These are phyloP conservation scores for Cryphonectria nitschkei DNA, from an alignment of 2,329 filamentous ascomycete species.

Conservation along the genomic window DNA sequence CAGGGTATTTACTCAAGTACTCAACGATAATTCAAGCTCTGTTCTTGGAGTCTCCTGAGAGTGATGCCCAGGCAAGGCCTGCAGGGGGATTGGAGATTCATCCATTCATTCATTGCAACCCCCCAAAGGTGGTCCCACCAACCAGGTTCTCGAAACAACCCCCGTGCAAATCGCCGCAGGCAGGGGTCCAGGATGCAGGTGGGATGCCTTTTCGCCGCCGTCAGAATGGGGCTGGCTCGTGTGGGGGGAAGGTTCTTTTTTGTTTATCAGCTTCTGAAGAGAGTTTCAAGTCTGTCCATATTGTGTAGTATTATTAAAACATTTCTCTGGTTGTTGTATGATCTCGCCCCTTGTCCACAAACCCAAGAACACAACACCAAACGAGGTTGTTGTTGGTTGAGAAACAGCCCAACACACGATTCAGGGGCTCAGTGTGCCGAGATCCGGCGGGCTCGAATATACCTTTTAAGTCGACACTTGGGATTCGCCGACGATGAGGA, in stretches of 20 bases:
- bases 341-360: not conserved
- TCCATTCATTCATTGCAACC: not conserved
- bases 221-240: not conserved
- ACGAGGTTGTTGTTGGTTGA: not conserved
- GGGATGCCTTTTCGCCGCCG: conserved; percentile 14
- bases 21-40: not conserved
- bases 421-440: conserved; percentile 12
- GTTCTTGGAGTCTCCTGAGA: not conserved
- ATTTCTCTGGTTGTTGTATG: not conserved
- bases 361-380: not conserved
- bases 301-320: not conserved
- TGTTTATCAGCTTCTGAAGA: not conserved
- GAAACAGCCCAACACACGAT: not conserved
- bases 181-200: conserved; percentile 6
- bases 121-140: conserved; percentile 13
- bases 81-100: not conserved
- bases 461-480: not conserved
- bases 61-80: not conserved
- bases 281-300: too few relatives aligned
- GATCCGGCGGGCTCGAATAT: not conserved
- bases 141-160: conserved; percentile 14
- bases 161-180: not conserved
- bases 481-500: conserved; percentile 11
- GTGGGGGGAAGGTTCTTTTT: too few relatives aligned
- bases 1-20: not conserved